Conservation (phyloP, 2,329 filamentous ascomycete genomes). For the Epichloe baconii region DNA sequence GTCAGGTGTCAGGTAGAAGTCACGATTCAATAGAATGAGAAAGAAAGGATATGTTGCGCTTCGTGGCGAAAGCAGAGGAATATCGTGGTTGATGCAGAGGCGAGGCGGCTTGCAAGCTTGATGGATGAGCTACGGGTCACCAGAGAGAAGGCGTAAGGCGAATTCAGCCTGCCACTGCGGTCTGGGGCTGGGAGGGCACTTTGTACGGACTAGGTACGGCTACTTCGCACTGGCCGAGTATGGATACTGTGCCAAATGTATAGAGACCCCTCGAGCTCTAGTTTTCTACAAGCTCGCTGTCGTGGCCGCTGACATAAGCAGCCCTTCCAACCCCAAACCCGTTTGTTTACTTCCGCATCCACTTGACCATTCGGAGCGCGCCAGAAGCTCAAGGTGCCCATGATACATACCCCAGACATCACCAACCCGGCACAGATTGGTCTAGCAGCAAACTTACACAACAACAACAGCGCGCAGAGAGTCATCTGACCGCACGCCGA, state of each 20-base stretch:
- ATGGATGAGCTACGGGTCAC: background rate
- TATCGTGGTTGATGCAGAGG: background rate
- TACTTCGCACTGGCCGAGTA: background rate
- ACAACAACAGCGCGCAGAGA: background rate
- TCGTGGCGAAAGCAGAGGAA: background rate
- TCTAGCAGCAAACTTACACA: background rate
- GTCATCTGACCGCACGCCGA: slow-evolving; percentile 7
- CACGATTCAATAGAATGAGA: background rate
- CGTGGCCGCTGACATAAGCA: slow-evolving; percentile 7
- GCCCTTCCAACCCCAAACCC: background rate
- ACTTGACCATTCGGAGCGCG: slow-evolving; percentile 10
- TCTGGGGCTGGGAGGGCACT: background rate
- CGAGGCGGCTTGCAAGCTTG: slow-evolving; percentile 5
- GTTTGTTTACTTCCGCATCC: slow-evolving; percentile 27
- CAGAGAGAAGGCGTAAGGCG: slow-evolving; percentile 24
- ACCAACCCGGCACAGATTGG: background rate
- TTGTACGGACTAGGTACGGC: slow-evolving; percentile 11
- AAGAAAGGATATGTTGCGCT: background rate
- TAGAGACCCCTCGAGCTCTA: slow-evolving; percentile 2
- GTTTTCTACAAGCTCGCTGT: background rate
- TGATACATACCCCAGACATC: background rate
- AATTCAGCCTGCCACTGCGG: slow-evolving; percentile 28
- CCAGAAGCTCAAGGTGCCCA: background rate
- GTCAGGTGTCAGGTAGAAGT: background rate
- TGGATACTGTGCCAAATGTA: slow-evolving; percentile 4